Evolutionary conservation across 331 rosid genomes (phyloP), one percentile per base, ranked within the genome.

Genomic region (Erythrophleum ivorense): DNA sequence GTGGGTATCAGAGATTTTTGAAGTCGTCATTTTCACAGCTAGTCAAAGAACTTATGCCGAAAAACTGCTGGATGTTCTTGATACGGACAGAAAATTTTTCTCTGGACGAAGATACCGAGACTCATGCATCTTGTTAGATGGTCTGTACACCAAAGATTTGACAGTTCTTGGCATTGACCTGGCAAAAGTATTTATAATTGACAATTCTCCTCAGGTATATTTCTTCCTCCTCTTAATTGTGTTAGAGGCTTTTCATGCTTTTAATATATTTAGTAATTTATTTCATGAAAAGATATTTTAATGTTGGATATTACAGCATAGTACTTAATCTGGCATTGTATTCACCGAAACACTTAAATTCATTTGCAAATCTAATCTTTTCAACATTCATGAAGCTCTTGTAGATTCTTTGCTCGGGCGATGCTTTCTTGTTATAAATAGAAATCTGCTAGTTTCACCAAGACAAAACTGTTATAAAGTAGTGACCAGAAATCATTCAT

Each of bases 131-230:
- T 83, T 87, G 77, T 48, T 79, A 36, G 95, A 89, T 81, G 89
- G 90, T 33, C 55, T 84, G 77, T 94, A 88, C 86, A 86, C 92
- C 74, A 94, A 92, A 86, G 98, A 94, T 84, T 85, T 94, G 90
- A 91, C 94, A 18, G 87, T 94, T 72, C 92, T 94, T 84, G 97
- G 95, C 75, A 71, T 88, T 75, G 97, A 94, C 85, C 88, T 92
- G 60, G 92, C 97, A 31, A 94, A 92, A 87, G 95, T 94, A 66
- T 89, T 80, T 77, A 94, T 94, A 75, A 75, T 94, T 16, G 98
- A 94, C 87, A 94, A 94, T 87, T 75, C 90, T 85, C 98, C 98
- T 21, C 89, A 88, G 97, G 97, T 92, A 88, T 72, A 78, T 84
- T 50, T 48, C 43, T 82, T 78, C 33, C 21, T 62, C 36, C 14